Evolutionary conservation across 2,329 filamentous ascomycete species (phyloP).

Genomic region (Aspergillus glaucus): DNA sequence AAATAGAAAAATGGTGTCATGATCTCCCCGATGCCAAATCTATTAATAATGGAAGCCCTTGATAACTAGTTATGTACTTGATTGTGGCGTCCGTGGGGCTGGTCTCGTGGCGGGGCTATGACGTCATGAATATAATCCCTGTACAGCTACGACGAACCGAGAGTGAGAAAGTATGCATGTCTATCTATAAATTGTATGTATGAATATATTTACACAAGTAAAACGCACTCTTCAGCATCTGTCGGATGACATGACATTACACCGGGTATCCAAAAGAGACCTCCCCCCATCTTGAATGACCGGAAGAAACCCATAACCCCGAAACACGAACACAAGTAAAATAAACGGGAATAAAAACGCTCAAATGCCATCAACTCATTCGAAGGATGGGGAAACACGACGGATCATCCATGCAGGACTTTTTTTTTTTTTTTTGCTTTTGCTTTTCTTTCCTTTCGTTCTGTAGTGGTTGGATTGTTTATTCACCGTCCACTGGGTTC

Average conservation of each 20-base stretch:
- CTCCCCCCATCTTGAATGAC: conserved; percentile 6
- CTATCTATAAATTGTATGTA: conserved; percentile 25
- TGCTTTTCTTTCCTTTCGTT: neutral
- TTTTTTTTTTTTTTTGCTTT: neutral
- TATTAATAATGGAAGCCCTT: no score
- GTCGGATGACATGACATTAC: conserved; percentile 2
- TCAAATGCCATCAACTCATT: conserved; percentile 3
- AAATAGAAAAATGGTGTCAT: no score
- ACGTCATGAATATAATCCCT: neutral
- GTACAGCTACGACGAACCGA: neutral
- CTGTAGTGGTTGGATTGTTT: neutral
- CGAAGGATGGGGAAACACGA: neutral
- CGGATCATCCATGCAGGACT: neutral
- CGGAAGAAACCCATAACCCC: conserved; percentile 3
- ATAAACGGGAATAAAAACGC: conserved; percentile 2
- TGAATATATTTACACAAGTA: neutral
- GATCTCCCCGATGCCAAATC: no score
- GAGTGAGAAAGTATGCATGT: conserved; percentile 41
- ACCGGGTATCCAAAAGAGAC: conserved; percentile 12
- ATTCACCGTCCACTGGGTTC: conserved; percentile 12
- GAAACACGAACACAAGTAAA: neutral
- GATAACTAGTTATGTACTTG: no score
- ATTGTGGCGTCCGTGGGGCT: no score
- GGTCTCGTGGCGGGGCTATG: neutral
- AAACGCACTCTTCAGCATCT: neutral